A percentile compares a stretch with the other conserved stretches of the same genome.
phyloP scores from a whole-genome alignment of 306 rosid genomes.

The Gynostemma pentaphyllum region DNA sequence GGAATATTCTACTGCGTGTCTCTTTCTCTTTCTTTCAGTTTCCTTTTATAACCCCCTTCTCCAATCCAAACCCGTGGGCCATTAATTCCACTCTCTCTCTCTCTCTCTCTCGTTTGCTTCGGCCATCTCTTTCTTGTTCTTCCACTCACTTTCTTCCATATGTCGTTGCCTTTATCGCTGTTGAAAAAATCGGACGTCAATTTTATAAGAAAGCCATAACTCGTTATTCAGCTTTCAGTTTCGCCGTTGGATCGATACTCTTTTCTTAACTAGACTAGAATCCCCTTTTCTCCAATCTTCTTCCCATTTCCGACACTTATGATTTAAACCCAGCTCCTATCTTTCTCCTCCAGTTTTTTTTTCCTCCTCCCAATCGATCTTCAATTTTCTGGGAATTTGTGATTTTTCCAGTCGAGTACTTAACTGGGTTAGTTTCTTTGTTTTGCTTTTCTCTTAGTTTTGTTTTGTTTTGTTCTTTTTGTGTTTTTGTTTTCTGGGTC shows the following conservation, averaged over 20 bases:
- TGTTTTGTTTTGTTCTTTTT: neutral
- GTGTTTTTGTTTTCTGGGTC: neutral
- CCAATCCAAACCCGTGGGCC: neutral
- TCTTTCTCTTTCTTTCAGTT: neutral
- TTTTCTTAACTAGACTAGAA: no score
- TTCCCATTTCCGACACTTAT: neutral
- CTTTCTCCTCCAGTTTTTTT: neutral
- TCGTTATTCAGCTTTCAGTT: neutral
- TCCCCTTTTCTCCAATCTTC: neutral
- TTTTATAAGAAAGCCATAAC: neutral
- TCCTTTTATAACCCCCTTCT: neutral
- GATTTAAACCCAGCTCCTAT: neutral
- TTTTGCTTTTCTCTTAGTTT: neutral
- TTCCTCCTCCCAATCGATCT: no score
- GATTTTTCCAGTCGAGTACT: constrained; percentile 12
- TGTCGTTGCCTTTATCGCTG: neutral
- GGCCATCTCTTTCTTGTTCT: constrained; percentile 1
- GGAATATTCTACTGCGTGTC: neutral
- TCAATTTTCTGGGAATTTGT: neutral
- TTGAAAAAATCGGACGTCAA: constrained; percentile 13
- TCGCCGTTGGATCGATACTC: neutral
- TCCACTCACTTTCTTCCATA: constrained; percentile 1
- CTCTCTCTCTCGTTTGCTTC: neutral
- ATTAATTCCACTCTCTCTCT: constrained; percentile 5
- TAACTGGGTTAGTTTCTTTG: constrained; percentile 28